Percentiles rank a stretch among this genome's conserved stretches.
These are phyloP conservation scores for peach (Prunus persica) DNA, from an alignment of 306 rosid genomes.

Conservation along the genomic window DNA sequence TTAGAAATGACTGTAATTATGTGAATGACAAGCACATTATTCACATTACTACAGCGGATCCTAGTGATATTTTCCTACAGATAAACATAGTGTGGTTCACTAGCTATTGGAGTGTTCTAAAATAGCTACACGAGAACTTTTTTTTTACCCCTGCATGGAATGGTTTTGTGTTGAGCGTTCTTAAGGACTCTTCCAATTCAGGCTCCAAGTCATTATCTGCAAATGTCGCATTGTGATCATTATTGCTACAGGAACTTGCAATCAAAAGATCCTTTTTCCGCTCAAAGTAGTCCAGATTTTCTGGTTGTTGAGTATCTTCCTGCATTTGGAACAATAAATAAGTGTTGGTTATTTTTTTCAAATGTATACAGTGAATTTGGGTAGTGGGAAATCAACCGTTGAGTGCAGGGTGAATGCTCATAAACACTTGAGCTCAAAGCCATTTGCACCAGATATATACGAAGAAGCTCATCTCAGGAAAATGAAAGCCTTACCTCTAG, in stretches of 20 bases:
- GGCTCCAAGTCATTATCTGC: conserved; percentile 20
- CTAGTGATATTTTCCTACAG: neutral
- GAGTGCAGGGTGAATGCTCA: too few relatives aligned
- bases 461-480: neutral
- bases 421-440: too few relatives aligned
- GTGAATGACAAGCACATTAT: neutral
- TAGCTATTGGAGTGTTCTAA: conserved; percentile 10
- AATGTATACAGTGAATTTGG: too few relatives aligned
- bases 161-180: neutral
- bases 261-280: neutral
- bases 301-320: neutral
- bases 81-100: neutral
- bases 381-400: too few relatives aligned
- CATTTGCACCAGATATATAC: too few relatives aligned
- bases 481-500: conserved; percentile 30
- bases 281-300: neutral
- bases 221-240: neutral
- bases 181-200: neutral
- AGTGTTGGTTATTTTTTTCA: conserved; percentile 5
- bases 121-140: neutral
- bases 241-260: conserved; percentile 3
- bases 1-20: neutral
- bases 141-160: conserved; percentile 35
- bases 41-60: conserved; percentile 6
- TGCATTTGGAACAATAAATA: conserved; percentile 12